Evolutionary conservation across 208 protist genomes (phyloP).

Genomic region (Crithidia fasciculata): DNA sequence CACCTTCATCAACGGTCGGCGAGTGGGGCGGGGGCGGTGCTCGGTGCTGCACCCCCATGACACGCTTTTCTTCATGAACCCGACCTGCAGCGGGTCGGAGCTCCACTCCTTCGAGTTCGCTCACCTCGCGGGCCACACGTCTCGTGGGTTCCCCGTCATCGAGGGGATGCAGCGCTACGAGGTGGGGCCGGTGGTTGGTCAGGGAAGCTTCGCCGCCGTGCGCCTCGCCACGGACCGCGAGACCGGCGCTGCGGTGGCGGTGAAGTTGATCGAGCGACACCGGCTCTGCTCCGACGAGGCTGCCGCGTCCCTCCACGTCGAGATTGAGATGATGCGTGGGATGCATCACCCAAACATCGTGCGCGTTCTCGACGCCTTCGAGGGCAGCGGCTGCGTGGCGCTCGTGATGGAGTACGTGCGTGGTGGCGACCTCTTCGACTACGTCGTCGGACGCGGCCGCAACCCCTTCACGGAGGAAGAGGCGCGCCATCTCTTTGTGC

Average conservation of each 20-base stretch:
- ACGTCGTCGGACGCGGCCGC: conserved; percentile 61
- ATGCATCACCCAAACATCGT: conserved; percentile 81
- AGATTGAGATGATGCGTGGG: conserved; percentile 69
- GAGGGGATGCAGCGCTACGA: conserved; percentile 40
- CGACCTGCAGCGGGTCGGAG: conserved; percentile 38
- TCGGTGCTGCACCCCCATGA: conserved; percentile 48
- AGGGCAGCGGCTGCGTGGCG: conserved; percentile 43
- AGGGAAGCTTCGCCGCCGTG: conserved; percentile 70
- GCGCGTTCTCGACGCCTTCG: conserved; percentile 62
- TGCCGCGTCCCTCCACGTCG: conserved; percentile 52
- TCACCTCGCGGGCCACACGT: conserved; percentile 6
- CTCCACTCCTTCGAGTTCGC: conserved; percentile 44
- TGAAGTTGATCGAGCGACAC: conserved; percentile 82
- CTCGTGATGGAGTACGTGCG: conserved; percentile 85
- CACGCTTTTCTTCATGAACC: conserved; percentile 62
- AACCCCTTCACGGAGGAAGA: conserved; percentile 73
- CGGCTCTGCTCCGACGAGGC: conserved; percentile 41
- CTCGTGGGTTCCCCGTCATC: not conserved
- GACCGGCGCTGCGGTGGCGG: conserved; percentile 45
- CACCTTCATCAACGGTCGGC: conserved; percentile 73
- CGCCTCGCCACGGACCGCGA: conserved; percentile 44
- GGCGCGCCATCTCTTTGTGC: conserved; percentile 58
- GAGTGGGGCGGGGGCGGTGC: conserved; percentile 43
- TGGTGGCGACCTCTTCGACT: conserved; percentile 83
- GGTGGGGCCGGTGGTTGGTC: conserved; percentile 58